Evolutionary conservation across 2,329 filamentous ascomycete species (phyloP).

Genomic region (Ciborinia camelliae): DNA sequence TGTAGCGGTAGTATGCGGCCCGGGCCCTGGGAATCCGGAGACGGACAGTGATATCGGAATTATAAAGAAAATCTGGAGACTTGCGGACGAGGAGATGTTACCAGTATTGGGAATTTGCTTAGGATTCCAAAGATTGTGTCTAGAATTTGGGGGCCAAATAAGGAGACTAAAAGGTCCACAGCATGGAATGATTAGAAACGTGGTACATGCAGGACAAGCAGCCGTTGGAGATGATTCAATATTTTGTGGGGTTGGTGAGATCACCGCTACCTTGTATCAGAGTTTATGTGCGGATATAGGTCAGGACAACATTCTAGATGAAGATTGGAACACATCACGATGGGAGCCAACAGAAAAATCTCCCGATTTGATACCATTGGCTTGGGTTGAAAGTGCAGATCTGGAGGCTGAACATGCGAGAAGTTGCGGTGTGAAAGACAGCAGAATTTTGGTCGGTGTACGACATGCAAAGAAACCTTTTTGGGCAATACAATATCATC

Average conservation of each 20-base stretch:
- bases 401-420: constrained; percentile 27
- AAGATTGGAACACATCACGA: constrained; percentile 29
- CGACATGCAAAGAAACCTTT: constrained; percentile 58
- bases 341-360: constrained; percentile 28
- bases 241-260: constrained; percentile 33
- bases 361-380: constrained; percentile 36
- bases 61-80: constrained; percentile 70
- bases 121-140: constrained; percentile 65
- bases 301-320: constrained; percentile 27
- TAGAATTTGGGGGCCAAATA: constrained; percentile 56
- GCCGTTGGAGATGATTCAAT: constrained; percentile 24
- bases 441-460: constrained; percentile 56
- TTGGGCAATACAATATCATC: constrained; percentile 69
- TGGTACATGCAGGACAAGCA: constrained; percentile 46
- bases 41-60: constrained; percentile 75
- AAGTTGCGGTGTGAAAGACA: constrained; percentile 33
- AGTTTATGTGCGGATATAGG: constrained; percentile 40
- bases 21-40: constrained; percentile 80
- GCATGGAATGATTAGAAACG: constrained; percentile 60
- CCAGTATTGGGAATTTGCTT: constrained; percentile 79
- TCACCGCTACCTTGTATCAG: constrained; percentile 43
- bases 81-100: constrained; percentile 56
- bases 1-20: constrained; percentile 84
- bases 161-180: constrained; percentile 50
- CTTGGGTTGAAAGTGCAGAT: constrained; percentile 36